These are phyloP conservation scores for Symmetrospora coprosmae DNA, from an alignment of 768 basidiomycete genomes.

Conservation along the genomic window DNA sequence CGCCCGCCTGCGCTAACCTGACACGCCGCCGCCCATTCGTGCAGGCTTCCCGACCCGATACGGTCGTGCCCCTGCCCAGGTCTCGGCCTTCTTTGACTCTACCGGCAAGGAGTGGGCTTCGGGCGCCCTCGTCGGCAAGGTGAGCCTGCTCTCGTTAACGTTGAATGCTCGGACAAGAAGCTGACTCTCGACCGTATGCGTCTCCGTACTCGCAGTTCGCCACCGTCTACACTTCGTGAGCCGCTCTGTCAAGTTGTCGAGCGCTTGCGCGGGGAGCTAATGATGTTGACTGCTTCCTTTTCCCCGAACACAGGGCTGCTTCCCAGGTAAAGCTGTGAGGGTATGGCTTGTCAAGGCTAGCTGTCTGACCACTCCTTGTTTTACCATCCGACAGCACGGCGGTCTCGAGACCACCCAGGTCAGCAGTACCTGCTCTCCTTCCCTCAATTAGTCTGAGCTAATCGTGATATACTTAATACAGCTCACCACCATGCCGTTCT, in stretches of 20 bases:
- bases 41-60: slow-evolving; percentile 42
- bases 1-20: not conserved
- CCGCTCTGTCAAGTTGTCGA: too few species aligned
- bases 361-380: not conserved
- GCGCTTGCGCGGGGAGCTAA: too few species aligned
- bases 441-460: too few species aligned
- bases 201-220: too few species aligned
- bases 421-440: slow-evolving; percentile 23
- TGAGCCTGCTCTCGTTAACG: slow-evolving; percentile 26
- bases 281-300: too few species aligned
- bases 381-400: slow-evolving; percentile 43
- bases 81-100: slow-evolving; percentile 51
- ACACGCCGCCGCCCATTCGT: not conserved
- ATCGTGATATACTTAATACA: slow-evolving; percentile 39
- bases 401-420: slow-evolving; percentile 47
- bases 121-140: slow-evolving; percentile 58
- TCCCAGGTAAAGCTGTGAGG: slow-evolving; percentile 36
- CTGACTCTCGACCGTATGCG: too few species aligned
- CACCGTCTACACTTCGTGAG: slow-evolving; percentile 56
- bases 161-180: too few species aligned
- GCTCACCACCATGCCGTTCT: slow-evolving; percentile 47
- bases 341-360: not conserved
- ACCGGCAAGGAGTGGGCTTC: slow-evolving; percentile 53
- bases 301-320: too few species aligned
- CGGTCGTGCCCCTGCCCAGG: slow-evolving; percentile 65